A percentile compares a stretch with the other conserved stretches of the same genome.
phyloP scores from a whole-genome alignment of 441 rosid genomes.

The Populus tomentosa region DNA sequence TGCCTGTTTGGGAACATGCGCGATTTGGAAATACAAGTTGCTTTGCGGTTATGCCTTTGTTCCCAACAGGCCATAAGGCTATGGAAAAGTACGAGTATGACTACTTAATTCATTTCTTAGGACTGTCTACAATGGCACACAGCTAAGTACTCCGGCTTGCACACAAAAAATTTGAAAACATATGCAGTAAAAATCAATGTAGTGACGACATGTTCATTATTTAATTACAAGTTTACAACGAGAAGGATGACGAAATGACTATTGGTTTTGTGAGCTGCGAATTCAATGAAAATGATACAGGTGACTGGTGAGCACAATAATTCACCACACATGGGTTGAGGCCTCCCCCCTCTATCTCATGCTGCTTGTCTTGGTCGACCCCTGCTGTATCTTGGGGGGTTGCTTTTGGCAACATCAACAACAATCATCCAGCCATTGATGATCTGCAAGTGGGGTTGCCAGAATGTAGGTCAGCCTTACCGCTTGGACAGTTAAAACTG shows the following conservation, averaged over 20 bases:
- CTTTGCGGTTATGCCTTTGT: too few relatives aligned
- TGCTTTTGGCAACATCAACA: slow-evolving; percentile 80
- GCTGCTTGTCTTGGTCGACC: slow-evolving; percentile 22
- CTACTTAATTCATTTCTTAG: background rate
- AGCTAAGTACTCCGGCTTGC: too few relatives aligned
- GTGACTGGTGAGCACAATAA: background rate
- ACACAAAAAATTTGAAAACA: too few relatives aligned
- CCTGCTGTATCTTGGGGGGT: slow-evolving; percentile 40
- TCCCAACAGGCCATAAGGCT: too few relatives aligned
- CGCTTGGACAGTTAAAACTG: background rate
- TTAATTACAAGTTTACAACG: background rate
- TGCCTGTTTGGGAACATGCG: too few relatives aligned
- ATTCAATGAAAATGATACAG: background rate
- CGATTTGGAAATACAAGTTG: too few relatives aligned
- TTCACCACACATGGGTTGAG: background rate
- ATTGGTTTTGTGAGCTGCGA: background rate
- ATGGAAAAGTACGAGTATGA: too few relatives aligned
- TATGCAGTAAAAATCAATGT: too few relatives aligned
- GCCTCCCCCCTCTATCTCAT: background rate
- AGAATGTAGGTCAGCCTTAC: background rate
- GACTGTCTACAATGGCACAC: background rate
- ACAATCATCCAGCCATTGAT: slow-evolving; percentile 99
- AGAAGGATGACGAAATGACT: background rate
- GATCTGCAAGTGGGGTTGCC: slow-evolving; percentile 43
- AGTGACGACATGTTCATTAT: background rate